These are phyloP conservation scores for Blastobotrys persicus DNA, from an alignment of 1,139 yeast genomes.

Conservation along the genomic window DNA sequence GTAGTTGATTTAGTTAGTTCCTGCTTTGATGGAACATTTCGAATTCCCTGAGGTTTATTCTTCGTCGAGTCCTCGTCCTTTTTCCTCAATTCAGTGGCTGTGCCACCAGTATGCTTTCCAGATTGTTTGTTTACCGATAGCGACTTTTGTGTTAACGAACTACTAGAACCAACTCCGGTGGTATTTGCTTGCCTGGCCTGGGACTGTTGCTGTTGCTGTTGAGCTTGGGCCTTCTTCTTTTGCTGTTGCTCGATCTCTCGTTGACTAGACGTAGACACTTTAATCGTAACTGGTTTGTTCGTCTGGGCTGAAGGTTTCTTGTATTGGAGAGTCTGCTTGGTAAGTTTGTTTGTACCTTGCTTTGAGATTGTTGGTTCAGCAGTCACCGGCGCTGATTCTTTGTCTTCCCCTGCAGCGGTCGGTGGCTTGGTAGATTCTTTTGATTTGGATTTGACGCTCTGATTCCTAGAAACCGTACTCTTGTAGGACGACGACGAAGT, in stretches of 20 bases:
- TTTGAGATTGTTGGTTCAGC: background rate
- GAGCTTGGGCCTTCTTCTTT: slow-evolving; percentile 6
- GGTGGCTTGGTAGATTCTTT: background rate
- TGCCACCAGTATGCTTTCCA: background rate
- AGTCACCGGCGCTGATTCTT: too few relatives aligned
- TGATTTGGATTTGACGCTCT: background rate
- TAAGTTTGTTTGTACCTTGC: slow-evolving; percentile 3
- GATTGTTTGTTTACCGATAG: background rate
- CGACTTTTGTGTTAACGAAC: slow-evolving; percentile 14
- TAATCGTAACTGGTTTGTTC: slow-evolving; percentile 15
- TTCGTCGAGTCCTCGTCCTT: slow-evolving; percentile 2
- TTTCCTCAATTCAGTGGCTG: slow-evolving; percentile 2
- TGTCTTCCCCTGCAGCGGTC: background rate
- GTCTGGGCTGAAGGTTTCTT: slow-evolving; percentile 7
- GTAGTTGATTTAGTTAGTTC: background rate
- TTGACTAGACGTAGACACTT: slow-evolving; percentile 17
- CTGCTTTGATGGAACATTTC: background rate
- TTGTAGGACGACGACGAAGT: slow-evolving; percentile 4
- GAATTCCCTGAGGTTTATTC: background rate
- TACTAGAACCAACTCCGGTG: slow-evolving; percentile 1
- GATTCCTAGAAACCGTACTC: background rate
- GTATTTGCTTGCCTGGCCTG: background rate
- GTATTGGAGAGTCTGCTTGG: slow-evolving; percentile 14
- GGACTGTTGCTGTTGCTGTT: background rate
- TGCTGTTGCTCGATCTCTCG: slow-evolving; percentile 12